These are phyloP conservation scores for Vigna nakashimae DNA, from an alignment of 306 rosid genomes.

Conservation along the genomic window DNA sequence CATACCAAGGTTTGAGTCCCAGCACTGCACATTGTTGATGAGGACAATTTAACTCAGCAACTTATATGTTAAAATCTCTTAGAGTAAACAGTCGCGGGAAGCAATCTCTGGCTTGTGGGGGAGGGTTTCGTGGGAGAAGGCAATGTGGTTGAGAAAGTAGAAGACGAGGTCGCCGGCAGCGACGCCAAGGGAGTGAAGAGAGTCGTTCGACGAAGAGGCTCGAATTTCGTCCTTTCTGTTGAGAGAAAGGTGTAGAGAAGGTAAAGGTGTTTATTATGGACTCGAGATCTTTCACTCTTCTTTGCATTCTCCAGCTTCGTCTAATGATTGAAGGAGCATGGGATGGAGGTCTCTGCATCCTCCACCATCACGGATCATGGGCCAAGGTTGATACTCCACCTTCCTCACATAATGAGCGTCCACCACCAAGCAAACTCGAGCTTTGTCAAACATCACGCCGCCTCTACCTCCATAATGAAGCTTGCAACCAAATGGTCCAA, in stretches of 20 bases:
- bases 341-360: too few relatives aligned
- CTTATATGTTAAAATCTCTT: conserved; percentile 40
- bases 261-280: too few relatives aligned
- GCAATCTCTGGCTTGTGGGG: conserved; percentile 31
- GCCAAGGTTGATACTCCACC: too few relatives aligned
- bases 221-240: conserved; percentile 73
- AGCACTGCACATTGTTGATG: neutral
- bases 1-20: conserved; percentile 20
- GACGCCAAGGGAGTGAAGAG: conserved; percentile 66
- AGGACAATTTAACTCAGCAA: conserved; percentile 4
- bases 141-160: conserved; percentile 62
- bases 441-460: too few relatives aligned
- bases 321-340: too few relatives aligned
- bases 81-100: conserved; percentile 9
- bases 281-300: too few relatives aligned
- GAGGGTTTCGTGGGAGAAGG: conserved; percentile 45
- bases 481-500: too few relatives aligned
- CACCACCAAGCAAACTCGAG: too few relatives aligned
- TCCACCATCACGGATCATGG: too few relatives aligned
- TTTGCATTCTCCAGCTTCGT: too few relatives aligned
- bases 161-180: conserved; percentile 76
- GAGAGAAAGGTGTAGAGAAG: conserved; percentile 70
- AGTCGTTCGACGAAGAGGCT: conserved; percentile 49
- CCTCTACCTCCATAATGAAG: too few relatives aligned
- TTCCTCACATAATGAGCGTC: too few relatives aligned